phyloP scores from a whole-genome alignment of 371 early-diverging fungal genomes.

The Dentiscutata heterogama region DNA sequence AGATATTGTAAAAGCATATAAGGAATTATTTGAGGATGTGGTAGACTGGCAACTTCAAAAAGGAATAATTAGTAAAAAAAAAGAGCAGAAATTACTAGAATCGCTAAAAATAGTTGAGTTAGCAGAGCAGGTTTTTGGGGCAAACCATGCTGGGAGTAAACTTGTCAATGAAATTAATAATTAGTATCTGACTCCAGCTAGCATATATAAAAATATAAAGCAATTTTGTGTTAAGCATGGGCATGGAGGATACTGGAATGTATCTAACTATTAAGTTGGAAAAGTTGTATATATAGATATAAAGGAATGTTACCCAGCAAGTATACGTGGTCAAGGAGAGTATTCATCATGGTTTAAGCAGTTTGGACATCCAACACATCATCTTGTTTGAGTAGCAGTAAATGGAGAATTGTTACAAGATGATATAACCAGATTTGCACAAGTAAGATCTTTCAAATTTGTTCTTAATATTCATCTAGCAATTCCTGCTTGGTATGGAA shows the following conservation, averaged over 20 bases:
- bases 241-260: constrained; percentile 12
- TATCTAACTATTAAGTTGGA: constrained; percentile 9
- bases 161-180: constrained; percentile 31
- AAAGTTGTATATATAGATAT: constrained; percentile 1
- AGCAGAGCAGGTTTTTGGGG: neutral
- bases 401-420: neutral
- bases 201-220: constrained; percentile 19
- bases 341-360: constrained; percentile 26
- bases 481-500: constrained; percentile 20
- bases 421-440: neutral
- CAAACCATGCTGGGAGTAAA: neutral
- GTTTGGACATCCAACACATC: constrained; percentile 13
- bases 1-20: constrained; percentile 28
- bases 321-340: constrained; percentile 27
- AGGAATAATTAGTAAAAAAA: neutral
- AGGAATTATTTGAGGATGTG: neutral
- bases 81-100: neutral
- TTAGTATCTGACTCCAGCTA: neutral
- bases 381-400: neutral
- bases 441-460: constrained; percentile 13
- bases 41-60: no score
- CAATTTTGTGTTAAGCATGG: constrained; percentile 18
- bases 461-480: constrained; percentile 9
- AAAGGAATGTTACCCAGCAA: neutral
- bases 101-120: constrained; percentile 24